Evolutionary conservation across 495 filamentous ascomycete species (phyloP).

Genomic region (Cudoniella acicularis): DNA sequence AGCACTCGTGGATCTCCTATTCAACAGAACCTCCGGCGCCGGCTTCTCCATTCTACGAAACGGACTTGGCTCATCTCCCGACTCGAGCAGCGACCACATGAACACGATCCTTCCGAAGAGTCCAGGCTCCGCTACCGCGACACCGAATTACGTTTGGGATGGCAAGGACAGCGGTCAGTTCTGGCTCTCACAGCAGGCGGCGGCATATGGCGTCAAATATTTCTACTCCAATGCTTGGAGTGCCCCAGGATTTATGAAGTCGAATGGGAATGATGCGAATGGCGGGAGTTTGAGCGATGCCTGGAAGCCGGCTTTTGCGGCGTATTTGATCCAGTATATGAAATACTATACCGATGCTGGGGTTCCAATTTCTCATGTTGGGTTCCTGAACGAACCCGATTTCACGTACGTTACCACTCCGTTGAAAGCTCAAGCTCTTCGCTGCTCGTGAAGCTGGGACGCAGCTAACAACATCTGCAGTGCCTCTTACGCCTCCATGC

Average conservation of each 20-base stretch:
- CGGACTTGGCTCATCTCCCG: constrained; percentile 33
- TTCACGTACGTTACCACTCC: constrained; percentile 25
- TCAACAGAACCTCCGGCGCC: constrained; percentile 41
- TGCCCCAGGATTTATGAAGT: constrained; percentile 56
- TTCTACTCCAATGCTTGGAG: constrained; percentile 53
- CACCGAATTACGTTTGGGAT: constrained; percentile 42
- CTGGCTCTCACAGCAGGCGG: constrained; percentile 46
- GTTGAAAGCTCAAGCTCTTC: not conserved
- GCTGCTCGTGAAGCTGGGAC: too few species aligned
- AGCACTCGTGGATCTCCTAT: constrained; percentile 42
- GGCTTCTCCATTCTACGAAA: constrained; percentile 53
- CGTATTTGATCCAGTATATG: constrained; percentile 51
- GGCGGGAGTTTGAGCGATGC: constrained; percentile 41
- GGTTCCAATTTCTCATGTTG: constrained; percentile 46
- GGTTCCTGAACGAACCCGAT: constrained; percentile 55
- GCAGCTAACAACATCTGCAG: not conserved
- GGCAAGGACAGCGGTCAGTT: constrained; percentile 44
- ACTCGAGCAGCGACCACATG: not conserved
- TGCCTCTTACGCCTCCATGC: not conserved
- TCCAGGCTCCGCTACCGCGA: constrained; percentile 30
- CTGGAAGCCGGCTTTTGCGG: constrained; percentile 51
- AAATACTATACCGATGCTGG: constrained; percentile 42
- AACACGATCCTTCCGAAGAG: constrained; percentile 26
- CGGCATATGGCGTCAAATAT: constrained; percentile 37
- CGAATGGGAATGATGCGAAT: constrained; percentile 36